These are phyloP conservation scores for Eucalyptus pauciflora DNA, from an alignment of 345 rosid species.

Conservation along the genomic window DNA sequence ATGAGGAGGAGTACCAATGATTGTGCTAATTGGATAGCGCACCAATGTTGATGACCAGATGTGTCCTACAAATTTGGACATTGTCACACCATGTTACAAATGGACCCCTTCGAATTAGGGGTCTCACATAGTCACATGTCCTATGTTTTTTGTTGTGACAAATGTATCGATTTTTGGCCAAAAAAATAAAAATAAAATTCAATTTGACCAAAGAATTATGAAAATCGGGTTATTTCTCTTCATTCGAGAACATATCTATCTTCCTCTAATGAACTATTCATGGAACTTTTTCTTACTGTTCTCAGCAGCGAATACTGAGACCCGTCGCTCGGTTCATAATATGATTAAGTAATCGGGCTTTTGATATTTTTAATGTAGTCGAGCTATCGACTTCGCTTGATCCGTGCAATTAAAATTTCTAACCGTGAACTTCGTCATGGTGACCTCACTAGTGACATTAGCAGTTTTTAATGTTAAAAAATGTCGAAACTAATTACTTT, in stretches of 20 bases:
- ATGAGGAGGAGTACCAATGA: neutral
- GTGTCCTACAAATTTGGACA: neutral
- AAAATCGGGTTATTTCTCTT: neutral
- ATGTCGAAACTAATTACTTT: neutral
- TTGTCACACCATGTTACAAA: neutral
- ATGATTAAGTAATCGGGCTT: neutral
- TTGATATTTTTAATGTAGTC: neutral
- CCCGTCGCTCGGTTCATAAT: neutral
- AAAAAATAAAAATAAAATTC: neutral
- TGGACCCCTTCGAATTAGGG: neutral
- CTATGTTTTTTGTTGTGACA: neutral
- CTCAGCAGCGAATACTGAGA: rapidly evolving
- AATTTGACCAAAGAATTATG: neutral
- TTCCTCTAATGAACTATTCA: neutral
- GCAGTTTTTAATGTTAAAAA: neutral
- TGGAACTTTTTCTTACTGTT: neutral
- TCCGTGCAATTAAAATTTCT: neutral
- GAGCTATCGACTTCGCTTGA: neutral
- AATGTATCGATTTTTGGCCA: neutral
- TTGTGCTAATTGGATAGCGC: neutral
- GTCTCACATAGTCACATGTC: neutral
- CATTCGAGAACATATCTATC: neutral
- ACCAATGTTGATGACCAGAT: neutral
- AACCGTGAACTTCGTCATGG: neutral
- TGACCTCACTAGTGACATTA: neutral